Evolutionary conservation across 2,329 filamentous ascomycete genomes (phyloP).

Genomic region (Botrytis fragariae): DNA sequence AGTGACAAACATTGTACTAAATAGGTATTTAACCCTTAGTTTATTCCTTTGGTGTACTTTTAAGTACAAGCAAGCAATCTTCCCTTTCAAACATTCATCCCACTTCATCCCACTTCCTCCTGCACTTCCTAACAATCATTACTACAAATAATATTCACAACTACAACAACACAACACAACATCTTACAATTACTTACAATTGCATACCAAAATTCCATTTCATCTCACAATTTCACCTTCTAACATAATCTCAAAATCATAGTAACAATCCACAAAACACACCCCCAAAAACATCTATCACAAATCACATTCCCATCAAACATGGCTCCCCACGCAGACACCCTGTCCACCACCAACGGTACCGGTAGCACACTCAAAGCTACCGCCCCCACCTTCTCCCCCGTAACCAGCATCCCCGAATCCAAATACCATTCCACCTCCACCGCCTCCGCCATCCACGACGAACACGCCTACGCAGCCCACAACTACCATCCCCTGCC

Average conservation of each 20-base stretch:
- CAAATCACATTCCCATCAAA: not conserved
- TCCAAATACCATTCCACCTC: conserved; percentile 70
- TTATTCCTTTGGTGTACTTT: not conserved
- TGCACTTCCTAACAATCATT: not conserved
- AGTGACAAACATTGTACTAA: not conserved
- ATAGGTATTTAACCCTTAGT: too few relatives aligned
- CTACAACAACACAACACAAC: not conserved
- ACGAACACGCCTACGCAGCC: conserved; percentile 81
- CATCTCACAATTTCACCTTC: not conserved
- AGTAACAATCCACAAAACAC: not conserved
- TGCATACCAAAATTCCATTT: not conserved
- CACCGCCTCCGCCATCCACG: conserved; percentile 72
- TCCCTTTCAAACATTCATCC: not conserved
- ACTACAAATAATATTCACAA: not conserved
- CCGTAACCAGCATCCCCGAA: conserved; percentile 30
- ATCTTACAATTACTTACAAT: not conserved
- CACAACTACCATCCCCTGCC: conserved; percentile 99
- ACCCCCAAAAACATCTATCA: not conserved
- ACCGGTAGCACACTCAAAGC: conserved; percentile 41
- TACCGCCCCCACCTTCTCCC: conserved; percentile 38
- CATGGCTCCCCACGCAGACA: conserved; percentile 61
- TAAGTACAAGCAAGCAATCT: not conserved
- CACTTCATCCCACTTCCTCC: not conserved
- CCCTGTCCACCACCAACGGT: conserved; percentile 22
- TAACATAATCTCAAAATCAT: not conserved